Percentiles rank a stretch among this genome's conserved stretches.
phyloP scores from a whole-genome alignment of 1,284 basidiomycete genomes.

The Thecaphora thlaspeos region DNA sequence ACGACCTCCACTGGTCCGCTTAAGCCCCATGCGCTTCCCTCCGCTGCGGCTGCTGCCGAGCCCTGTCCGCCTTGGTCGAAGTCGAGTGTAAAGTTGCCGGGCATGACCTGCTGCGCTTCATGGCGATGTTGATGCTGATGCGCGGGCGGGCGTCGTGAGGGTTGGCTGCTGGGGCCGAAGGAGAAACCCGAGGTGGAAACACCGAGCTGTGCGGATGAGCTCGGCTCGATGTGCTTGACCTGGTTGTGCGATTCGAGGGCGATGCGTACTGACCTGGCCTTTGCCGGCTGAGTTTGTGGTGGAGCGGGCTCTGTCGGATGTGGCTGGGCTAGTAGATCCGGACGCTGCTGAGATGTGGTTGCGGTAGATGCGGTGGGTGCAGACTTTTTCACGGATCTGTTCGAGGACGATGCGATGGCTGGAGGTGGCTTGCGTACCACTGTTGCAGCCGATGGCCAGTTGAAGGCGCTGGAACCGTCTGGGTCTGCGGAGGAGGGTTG shows the following conservation, averaged over 20 bases:
- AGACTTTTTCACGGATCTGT: no score
- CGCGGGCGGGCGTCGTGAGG: neutral
- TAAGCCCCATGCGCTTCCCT: neutral
- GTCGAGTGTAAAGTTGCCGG: neutral
- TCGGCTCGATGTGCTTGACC: neutral
- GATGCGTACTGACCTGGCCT: neutral
- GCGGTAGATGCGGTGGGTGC: no score
- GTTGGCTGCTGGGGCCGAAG: constrained; percentile 3
- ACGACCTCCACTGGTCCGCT: neutral
- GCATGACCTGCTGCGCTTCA: neutral
- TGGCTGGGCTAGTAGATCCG: no score
- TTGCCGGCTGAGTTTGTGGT: neutral
- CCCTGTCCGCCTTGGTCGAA: neutral
- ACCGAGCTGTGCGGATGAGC: neutral
- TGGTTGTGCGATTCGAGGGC: neutral
- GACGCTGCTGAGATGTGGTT: no score
- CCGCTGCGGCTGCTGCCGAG: no score
- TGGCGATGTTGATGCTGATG: neutral
- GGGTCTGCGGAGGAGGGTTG: neutral
- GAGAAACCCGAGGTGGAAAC: neutral
- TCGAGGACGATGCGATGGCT: constrained; percentile 12
- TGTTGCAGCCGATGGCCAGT: constrained; percentile 47
- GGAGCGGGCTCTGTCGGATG: neutral
- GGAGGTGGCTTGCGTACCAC: constrained; percentile 35
- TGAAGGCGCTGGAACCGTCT: constrained; percentile 17